Percentiles rank a stretch among this genome's conserved stretches.
These are phyloP conservation scores for Sinapis alba DNA, from an alignment of 441 rosid genomes.

Conservation along the genomic window DNA sequence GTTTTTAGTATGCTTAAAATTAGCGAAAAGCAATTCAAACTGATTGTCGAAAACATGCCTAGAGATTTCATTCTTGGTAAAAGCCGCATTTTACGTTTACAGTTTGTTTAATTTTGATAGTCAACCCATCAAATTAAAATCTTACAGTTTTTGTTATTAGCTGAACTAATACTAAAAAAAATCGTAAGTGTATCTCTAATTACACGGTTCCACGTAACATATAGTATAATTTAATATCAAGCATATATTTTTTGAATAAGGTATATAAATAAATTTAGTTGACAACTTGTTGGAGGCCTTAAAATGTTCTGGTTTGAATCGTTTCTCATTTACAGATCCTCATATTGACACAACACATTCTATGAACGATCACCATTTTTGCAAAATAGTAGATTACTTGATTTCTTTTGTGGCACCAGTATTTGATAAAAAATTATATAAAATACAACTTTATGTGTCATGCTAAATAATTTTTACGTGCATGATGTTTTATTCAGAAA, in stretches of 20 bases:
- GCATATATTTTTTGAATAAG: not conserved
- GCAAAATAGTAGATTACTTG: not conserved
- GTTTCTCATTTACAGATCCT: not conserved
- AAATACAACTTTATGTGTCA: not conserved
- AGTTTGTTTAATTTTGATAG: not conserved
- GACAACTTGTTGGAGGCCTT: constrained; percentile 3
- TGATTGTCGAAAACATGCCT: not conserved
- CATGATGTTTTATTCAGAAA: not conserved
- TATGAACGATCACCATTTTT: not conserved
- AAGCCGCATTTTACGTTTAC: not conserved
- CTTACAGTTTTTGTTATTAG: not conserved
- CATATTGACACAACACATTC: not conserved
- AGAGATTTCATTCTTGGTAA: not conserved
- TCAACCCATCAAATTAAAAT: not conserved
- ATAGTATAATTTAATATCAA: not conserved
- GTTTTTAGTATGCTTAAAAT: not conserved
- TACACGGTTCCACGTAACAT: not conserved
- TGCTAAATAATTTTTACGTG: not conserved
- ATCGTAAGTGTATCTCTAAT: not conserved
- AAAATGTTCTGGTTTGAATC: not conserved
- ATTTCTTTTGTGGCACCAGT: not conserved
- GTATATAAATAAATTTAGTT: not conserved
- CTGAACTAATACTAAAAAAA: not conserved
- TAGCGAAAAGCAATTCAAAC: not conserved
- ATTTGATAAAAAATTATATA: not conserved